Base-by-base conservation (phyloP, 1,284 basidiomycete genomes). In the Vanrija humicola region DNA sequence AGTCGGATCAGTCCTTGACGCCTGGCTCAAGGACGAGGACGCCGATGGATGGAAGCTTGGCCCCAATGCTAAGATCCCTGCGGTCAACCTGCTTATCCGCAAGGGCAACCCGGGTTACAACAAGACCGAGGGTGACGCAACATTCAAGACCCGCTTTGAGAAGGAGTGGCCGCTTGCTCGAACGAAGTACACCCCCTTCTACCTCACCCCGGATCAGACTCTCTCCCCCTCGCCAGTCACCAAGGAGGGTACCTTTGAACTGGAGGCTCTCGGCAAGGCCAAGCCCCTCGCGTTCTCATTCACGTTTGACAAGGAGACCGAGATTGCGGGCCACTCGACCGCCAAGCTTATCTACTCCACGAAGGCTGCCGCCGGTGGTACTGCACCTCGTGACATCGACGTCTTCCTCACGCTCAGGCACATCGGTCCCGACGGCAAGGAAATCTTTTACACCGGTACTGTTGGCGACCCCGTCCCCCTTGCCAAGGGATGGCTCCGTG, bases 31-130 rank as follows among this genome's bases (percentile, higher is more conserved):
- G 49, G 64, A 48, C 29, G 55, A 65, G 38, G 68, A 68, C 54
- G 23, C 50, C 47, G 46, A 48, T 14, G 64, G 66, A 4, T 74
- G 72, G 72, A 59, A 55, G 18, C 59, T 62, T 40, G 69, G 72
- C 8, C 69, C 68, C 28, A 73, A 72, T 48, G 58, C 26, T 16
- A 62, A 60, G 10, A 57, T 71, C 2, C 65, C 70, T 2, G 66
- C 72, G 15, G 65, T 75, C 28, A 66, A 54, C 53, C 59, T 72
- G 16, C 61, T 65, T 38, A 52, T 69, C 4, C 66, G 73, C 39
- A 67, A 66, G 45, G 72, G 72, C n/a, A 69, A 68, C 55, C 72
- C 72, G 1, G 68, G 64, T 5, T 68, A 64, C 62, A 69, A 74
- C 65, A 62, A 58, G 47, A 68, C 50, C 40, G 67, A 67, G 43